These are phyloP conservation scores for Haplographium delicatum DNA, from an alignment of 495 filamentous ascomycete genomes.

Conservation along the genomic window DNA sequence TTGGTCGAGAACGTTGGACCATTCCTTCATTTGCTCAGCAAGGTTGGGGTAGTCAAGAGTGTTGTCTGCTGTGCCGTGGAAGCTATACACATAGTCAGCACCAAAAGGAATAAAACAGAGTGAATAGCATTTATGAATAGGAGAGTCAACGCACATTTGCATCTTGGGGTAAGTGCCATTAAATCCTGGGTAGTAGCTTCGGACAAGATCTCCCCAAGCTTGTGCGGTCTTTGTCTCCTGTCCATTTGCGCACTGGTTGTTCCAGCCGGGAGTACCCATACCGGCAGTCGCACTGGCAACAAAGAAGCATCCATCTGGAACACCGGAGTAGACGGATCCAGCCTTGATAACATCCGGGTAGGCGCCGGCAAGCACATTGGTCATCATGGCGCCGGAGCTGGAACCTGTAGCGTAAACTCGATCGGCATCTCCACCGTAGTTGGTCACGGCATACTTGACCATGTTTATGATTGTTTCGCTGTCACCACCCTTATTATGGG, in stretches of 20 bases:
- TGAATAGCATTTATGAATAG: no score
- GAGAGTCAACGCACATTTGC: constrained; percentile 44
- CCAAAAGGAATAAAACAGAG: no score
- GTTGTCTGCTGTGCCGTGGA: constrained; percentile 45
- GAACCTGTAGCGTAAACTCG: constrained; percentile 44
- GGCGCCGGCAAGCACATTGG: constrained; percentile 34
- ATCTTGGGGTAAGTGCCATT: constrained; percentile 40
- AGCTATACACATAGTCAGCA: no score
- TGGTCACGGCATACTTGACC: constrained; percentile 41
- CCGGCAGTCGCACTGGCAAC: constrained; percentile 33
- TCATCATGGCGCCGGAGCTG: constrained; percentile 50
- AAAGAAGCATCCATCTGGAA: constrained; percentile 56
- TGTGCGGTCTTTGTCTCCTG: constrained; percentile 37
- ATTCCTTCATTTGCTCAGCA: constrained; percentile 42
- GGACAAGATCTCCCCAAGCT: constrained; percentile 44
- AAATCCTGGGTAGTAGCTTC: constrained; percentile 44
- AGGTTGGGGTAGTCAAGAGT: constrained; percentile 44
- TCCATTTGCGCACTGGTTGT: constrained; percentile 39
- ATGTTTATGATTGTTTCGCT: constrained; percentile 57
- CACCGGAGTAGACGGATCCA: constrained; percentile 51
- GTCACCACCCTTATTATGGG: constrained; percentile 52
- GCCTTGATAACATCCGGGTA: constrained; percentile 39
- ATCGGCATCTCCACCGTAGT: constrained; percentile 38
- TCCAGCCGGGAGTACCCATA: constrained; percentile 43
- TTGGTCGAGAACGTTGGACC: constrained; percentile 31